Evolutionary conservation across 73 alveolate species (phyloP).

Genomic region (Tetrahymena elliotti): DNA sequence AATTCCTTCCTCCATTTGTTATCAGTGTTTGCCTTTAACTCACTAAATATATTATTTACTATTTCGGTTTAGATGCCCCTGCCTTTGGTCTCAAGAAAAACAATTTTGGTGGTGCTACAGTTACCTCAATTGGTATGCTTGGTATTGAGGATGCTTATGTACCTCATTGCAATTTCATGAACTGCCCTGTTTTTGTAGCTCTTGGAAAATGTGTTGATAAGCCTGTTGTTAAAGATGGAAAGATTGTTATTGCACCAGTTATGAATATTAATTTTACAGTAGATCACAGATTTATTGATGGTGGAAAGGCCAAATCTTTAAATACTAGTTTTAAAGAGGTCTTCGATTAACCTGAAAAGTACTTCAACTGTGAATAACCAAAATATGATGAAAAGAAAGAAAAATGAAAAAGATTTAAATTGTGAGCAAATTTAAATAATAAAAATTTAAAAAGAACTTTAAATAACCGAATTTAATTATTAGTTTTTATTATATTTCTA

Average conservation of each 20-base stretch:
- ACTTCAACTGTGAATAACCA: neutral
- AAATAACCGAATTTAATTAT: neutral
- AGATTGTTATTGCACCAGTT: neutral
- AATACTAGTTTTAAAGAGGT: neutral
- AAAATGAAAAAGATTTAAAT: neutral
- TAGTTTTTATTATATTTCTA: neutral
- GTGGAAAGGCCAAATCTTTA: slow-evolving; percentile 1
- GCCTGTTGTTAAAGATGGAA: slow-evolving; percentile 7
- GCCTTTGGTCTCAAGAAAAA: neutral
- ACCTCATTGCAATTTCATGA: neutral
- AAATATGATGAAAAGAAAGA: neutral
- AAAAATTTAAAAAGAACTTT: neutral
- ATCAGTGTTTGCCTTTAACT: neutral
- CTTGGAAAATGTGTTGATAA: neutral
- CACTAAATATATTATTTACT: neutral
- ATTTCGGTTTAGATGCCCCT: neutral
- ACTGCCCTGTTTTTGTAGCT: neutral
- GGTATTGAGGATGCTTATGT: slow-evolving; percentile 9
- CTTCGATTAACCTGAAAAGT: slow-evolving; percentile 6
- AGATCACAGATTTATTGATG: slow-evolving; percentile 16
- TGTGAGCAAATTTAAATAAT: neutral
- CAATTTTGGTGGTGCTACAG: slow-evolving; percentile 11
- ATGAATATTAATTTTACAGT: neutral
- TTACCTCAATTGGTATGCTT: slow-evolving; percentile 3
- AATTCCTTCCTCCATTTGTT: slow-evolving; percentile 1